phyloP scores from a whole-genome alignment of 129 eudicot species.

The Helichrysum umbraculigerum region DNA sequence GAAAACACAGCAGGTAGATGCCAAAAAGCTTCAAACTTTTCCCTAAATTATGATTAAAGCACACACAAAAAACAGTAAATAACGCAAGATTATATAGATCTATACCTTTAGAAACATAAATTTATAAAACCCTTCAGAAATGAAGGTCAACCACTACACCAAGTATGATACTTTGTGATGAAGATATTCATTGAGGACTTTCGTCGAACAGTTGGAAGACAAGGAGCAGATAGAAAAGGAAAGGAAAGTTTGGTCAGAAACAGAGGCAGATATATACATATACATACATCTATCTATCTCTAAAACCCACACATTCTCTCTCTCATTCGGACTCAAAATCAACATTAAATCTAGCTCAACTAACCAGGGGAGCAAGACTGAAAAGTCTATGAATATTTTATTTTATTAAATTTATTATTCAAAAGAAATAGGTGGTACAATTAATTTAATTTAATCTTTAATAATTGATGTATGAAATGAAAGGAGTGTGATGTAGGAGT shows the following conservation, averaged over 20 bases:
- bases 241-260: conserved; percentile 41
- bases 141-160: conserved; percentile 16
- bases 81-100: conserved; percentile 45
- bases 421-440: conserved; percentile 14
- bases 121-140: conserved; percentile 16
- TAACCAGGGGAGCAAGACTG: conserved; percentile 37
- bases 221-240: conserved; percentile 49
- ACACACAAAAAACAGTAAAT: conserved; percentile 23
- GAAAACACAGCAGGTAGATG: conserved; percentile 29
- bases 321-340: conserved; percentile 45
- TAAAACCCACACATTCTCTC: conserved; percentile 35
- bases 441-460: background rate
- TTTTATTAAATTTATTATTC: conserved; percentile 12
- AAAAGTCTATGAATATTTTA: conserved; percentile 30
- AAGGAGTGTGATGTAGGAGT: conserved; percentile 26
- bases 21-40: conserved; percentile 3
- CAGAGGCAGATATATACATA: conserved; percentile 26
- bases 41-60: conserved; percentile 8
- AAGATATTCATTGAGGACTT: conserved; percentile 30
- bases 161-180: background rate
- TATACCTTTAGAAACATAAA: conserved; percentile 34
- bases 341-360: conserved; percentile 62
- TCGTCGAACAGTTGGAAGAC: conserved; percentile 38
- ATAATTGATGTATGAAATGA: conserved; percentile 25
- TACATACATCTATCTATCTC: conserved; percentile 28